Percentiles rank a stretch among this genome's conserved stretches.
These are phyloP conservation scores for Solanum appendiculatum DNA, from an alignment of 257 asterid genomes.

Conservation along the genomic window DNA sequence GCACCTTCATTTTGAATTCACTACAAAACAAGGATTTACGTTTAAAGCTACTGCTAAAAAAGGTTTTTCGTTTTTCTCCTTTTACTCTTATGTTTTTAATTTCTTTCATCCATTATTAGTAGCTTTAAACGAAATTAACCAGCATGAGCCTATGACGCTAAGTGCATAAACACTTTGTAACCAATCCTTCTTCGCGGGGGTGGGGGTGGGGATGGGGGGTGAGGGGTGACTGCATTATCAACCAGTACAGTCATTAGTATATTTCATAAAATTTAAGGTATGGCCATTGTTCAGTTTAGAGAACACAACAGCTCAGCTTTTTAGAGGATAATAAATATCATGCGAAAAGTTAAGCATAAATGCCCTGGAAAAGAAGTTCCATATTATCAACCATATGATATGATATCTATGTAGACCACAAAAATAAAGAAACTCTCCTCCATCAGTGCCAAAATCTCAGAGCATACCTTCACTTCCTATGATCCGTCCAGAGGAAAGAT, in stretches of 20 bases:
- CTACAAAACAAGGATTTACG: not conserved
- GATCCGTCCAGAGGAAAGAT: slow-evolving; percentile 26
- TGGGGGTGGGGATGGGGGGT: not conserved
- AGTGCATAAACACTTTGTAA: not conserved
- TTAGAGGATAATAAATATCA: not conserved
- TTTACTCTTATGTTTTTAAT: not conserved
- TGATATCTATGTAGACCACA: not conserved
- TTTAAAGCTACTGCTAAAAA: not conserved
- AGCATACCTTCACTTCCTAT: slow-evolving; percentile 39
- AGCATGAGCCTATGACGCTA: not conserved
- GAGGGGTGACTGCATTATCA: not conserved
- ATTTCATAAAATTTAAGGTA: not conserved
- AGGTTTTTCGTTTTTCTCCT: not conserved
- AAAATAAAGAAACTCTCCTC: not conserved
- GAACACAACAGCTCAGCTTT: not conserved
- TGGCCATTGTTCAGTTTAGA: not conserved
- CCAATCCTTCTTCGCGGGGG: not conserved
- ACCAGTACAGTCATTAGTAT: not conserved
- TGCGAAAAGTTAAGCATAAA: not conserved
- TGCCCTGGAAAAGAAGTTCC: not conserved
- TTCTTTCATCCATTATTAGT: not conserved
- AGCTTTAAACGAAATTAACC: not conserved
- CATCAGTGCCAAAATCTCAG: not conserved
- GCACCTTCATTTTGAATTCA: not conserved
- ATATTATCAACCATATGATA: not conserved